These are phyloP conservation scores for Paecilomyces niveus DNA, from an alignment of 2,329 filamentous ascomycete genomes.

Conservation along the genomic window DNA sequence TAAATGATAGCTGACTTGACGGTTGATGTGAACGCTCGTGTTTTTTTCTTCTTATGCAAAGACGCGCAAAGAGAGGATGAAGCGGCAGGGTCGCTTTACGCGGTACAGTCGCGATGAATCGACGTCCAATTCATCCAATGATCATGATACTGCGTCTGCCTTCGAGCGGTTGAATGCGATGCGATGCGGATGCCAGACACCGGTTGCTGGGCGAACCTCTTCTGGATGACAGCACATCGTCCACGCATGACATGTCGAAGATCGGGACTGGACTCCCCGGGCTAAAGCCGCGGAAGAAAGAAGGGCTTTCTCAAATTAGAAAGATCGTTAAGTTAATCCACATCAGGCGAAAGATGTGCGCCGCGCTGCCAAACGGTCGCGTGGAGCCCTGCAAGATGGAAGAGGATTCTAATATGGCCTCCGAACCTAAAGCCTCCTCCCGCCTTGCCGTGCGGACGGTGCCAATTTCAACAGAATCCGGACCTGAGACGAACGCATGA, in stretches of 20 bases:
- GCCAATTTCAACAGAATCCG: neutral
- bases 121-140: neutral
- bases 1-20: neutral
- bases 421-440: neutral
- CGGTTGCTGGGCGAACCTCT: neutral
- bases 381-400: neutral
- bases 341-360: neutral
- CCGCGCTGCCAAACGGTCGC: neutral
- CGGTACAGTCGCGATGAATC: neutral
- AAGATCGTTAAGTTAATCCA: neutral
- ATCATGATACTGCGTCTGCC: neutral
- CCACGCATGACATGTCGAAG: slow-evolving; percentile 1
- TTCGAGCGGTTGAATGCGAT: neutral
- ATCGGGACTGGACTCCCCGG: neutral
- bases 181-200: neutral
- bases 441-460: neutral
- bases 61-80: neutral
- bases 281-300: neutral
- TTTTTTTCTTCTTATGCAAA: neutral
- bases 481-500: neutral
- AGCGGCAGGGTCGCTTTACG: neutral
- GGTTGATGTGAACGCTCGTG: neutral
- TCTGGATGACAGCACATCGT: neutral
- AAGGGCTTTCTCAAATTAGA: neutral
- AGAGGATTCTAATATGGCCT: neutral